Base-by-base conservation (phyloP, 257 asterid genomes). In the Osmanthus fragrans region DNA sequence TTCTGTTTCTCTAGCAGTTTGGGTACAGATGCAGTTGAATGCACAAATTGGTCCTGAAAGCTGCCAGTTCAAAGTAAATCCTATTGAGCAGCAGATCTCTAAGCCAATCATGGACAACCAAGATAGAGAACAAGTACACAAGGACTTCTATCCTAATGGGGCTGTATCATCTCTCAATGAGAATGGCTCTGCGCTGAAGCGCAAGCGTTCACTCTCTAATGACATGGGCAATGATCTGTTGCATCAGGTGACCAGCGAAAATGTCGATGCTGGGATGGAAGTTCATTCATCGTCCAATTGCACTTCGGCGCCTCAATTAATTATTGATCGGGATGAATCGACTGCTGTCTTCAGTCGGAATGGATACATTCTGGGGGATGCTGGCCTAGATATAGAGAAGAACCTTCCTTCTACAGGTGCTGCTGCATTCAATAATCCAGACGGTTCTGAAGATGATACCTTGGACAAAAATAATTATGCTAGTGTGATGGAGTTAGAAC, bases 1-100 rank as follows among this genome's bases (percentile, higher is more conserved):
- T 84, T 97, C 96, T 80, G 86, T 88, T 80, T 82, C 93, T 42
- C 78, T 93, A 84, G 89, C 96, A 42, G 86, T 90, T 34, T 89
- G 90, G 94, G 87, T 89, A 64, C 91, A 90, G 89, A 86, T 37
- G 86, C 94, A 91, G 85, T 75, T 93, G 85, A 86, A 86, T 76
- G 70, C 70, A 29, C 96, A 83, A 80, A 80, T 88, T 23, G 82
- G 88, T 64, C 86, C 78, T 27, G 84, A 81, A 36, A 79, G 82
- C 76, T 40, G 70, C 36, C 75, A 33, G 40, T 83, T 58, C 27
- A 67, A 73, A 39, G 79, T 77, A 67, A 33, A 75, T 74, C 12
- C 78, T 40, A 51, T 60, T 27, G 86, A 70, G 77, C 81, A 83
- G 79, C 84, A 83, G 58, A 70, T 71, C 66, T 72, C 58, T 9